Evolutionary conservation across 352 stramenopile genomes (phyloP).

Genomic region (Phytophthora cryptogea): DNA sequence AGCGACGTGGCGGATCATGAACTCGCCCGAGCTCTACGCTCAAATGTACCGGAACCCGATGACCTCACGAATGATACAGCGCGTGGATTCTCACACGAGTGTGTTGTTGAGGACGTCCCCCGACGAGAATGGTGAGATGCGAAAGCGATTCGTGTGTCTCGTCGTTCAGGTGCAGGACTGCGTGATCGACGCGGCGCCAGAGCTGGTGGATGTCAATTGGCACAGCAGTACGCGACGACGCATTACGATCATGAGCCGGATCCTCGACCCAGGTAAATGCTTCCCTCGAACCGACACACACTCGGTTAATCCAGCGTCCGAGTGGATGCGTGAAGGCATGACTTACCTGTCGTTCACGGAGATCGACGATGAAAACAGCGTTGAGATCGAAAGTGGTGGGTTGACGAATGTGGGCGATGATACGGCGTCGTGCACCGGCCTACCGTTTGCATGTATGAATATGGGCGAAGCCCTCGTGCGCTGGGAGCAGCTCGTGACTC

Average conservation of each 20-base stretch:
- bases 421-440: conserved; percentile 28
- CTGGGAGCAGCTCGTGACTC: conserved; percentile 41
- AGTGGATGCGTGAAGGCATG: conserved; percentile 45
- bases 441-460: conserved; percentile 35
- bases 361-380: conserved; percentile 34
- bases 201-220: conserved; percentile 9
- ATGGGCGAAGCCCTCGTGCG: conserved; percentile 39
- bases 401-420: conserved; percentile 34
- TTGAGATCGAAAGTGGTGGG: conserved; percentile 47
- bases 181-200: conserved; percentile 23
- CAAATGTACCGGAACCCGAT: conserved; percentile 45
- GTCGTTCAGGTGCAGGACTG: conserved; percentile 38
- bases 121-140: conserved; percentile 41
- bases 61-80: conserved; percentile 46
- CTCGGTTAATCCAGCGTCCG: conserved; percentile 11
- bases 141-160: conserved; percentile 35
- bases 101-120: conserved; percentile 49
- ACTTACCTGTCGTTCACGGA: conserved; percentile 50
- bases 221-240: conserved; percentile 26
- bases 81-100: conserved; percentile 42
- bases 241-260: conserved; percentile 30
- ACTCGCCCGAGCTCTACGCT: conserved; percentile 40
- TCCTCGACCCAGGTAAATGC: conserved; percentile 37
- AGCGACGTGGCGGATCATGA: conserved; percentile 45
- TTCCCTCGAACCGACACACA: conserved; percentile 25